phyloP scores from a whole-genome alignment of 1,139 yeast species.

The Arxiozyma telluris region DNA sequence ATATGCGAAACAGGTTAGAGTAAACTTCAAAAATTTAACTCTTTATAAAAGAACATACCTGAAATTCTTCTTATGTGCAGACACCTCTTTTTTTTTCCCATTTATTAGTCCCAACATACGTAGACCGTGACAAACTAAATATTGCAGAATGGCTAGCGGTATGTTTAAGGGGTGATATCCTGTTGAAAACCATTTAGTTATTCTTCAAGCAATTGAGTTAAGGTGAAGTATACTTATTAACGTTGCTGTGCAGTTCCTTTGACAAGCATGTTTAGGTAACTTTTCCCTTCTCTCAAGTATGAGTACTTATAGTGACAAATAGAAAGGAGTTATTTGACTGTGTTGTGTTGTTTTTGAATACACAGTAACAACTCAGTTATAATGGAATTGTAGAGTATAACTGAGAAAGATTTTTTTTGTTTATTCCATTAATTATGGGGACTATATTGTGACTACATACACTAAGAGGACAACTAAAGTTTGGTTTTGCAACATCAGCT shows the following conservation, averaged over 20 bases:
- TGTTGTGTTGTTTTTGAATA: neutral
- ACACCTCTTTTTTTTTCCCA: too few species aligned
- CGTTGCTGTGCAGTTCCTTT: neutral
- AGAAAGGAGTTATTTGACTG: neutral
- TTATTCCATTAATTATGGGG: neutral
- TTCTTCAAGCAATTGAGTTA: slow-evolving; percentile 17
- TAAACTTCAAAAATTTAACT: neutral
- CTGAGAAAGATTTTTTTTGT: neutral
- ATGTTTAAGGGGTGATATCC: slow-evolving; percentile 34
- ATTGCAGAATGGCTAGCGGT: slow-evolving; percentile 34
- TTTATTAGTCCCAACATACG: neutral
- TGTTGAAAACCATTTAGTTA: slow-evolving; percentile 32
- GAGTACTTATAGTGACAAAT: neutral
- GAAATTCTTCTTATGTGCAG: too few species aligned
- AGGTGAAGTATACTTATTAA: neutral
- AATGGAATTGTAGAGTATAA: neutral
- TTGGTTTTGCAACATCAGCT: neutral
- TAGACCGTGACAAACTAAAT: slow-evolving; percentile 9
- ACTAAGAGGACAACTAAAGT: neutral
- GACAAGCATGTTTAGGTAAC: neutral
- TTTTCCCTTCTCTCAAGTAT: neutral
- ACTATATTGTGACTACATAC: neutral
- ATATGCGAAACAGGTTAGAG: neutral
- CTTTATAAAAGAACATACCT: neutral
- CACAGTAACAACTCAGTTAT: neutral